Evolutionary conservation across 2,329 filamentous ascomycete genomes (phyloP).

Genomic region (Malbranchea zuffiana): DNA sequence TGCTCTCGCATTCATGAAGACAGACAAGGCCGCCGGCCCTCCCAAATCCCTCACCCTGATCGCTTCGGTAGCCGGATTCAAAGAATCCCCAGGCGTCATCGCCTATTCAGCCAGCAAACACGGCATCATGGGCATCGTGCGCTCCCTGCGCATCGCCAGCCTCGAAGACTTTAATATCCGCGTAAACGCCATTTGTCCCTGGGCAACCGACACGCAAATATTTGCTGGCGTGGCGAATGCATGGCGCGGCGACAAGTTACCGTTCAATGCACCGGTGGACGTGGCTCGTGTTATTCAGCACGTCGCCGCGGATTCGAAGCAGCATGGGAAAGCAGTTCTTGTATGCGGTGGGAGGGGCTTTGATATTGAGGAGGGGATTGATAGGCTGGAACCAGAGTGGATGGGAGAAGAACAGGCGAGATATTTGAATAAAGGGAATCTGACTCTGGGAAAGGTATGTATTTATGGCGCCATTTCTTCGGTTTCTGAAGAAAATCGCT

Average conservation of each 20-base stretch:
- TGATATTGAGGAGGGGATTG: constrained; percentile 36
- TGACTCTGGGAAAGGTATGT: constrained; percentile 3
- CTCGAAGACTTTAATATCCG: constrained; percentile 31
- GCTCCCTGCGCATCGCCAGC: constrained; percentile 30
- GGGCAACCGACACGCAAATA: constrained; percentile 34
- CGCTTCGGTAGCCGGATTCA: constrained; percentile 40
- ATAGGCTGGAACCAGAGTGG: constrained; percentile 34
- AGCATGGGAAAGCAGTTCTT: constrained; percentile 35
- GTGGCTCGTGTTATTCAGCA: constrained; percentile 32
- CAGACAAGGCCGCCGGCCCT: constrained; percentile 24
- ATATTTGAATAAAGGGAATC: constrained; percentile 1
- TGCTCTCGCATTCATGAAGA: constrained; percentile 40
- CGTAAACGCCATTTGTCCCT: constrained; percentile 37
- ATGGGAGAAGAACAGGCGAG: constrained; percentile 28
- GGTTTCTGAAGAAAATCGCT: neutral
- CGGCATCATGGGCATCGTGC: constrained; percentile 41
- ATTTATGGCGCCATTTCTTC: neutral
- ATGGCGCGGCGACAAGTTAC: constrained; percentile 31
- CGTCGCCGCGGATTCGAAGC: constrained; percentile 24
- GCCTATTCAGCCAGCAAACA: constrained; percentile 42
- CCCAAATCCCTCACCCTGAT: constrained; percentile 37
- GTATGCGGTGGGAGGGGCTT: constrained; percentile 35
- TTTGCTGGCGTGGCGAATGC: constrained; percentile 27
- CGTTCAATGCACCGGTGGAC: constrained; percentile 31
- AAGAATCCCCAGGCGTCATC: constrained; percentile 38